Evolutionary conservation across 2,329 filamentous ascomycete species (phyloP).

Genomic region (Juglanconis juglandina): DNA sequence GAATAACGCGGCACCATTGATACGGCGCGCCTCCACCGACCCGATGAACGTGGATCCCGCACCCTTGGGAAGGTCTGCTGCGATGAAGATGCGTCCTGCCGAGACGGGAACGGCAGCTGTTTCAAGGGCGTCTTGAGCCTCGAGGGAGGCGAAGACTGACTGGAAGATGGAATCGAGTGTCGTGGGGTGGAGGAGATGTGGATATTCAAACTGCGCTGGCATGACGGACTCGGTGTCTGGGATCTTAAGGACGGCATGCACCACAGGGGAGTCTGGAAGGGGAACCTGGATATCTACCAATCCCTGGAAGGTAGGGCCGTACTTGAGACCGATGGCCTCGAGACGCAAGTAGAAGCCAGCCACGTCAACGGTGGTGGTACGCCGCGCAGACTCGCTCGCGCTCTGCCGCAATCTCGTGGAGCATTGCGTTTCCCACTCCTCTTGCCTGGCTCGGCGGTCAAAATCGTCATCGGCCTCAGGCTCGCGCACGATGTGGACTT

Average conservation of each 20-base stretch:
- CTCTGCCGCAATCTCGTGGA: no score
- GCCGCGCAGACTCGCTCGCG: no score
- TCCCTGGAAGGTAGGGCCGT: background rate
- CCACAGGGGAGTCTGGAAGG: no score
- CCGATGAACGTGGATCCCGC: no score
- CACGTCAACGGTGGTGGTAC: background rate
- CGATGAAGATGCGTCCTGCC: no score
- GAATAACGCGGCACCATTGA: no score
- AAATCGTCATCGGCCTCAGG: background rate
- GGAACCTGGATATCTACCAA: background rate
- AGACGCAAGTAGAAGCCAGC: background rate
- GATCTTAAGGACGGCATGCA: background rate
- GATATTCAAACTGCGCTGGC: background rate
- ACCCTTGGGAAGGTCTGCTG: no score
- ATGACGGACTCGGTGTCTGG: background rate
- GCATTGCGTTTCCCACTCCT: no score
- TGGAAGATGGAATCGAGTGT: conserved; percentile 2
- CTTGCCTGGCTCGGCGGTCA: background rate
- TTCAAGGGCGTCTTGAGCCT: no score
- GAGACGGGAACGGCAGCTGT: no score
- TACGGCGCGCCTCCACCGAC: no score
- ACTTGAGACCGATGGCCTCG: background rate
- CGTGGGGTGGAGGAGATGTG: background rate
- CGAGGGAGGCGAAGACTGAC: no score
- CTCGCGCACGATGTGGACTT: background rate